Percentiles rank a stretch among this genome's conserved stretches.
These are phyloP conservation scores for Amanita molliuscula DNA, from an alignment of 768 basidiomycete species.

Conservation along the genomic window DNA sequence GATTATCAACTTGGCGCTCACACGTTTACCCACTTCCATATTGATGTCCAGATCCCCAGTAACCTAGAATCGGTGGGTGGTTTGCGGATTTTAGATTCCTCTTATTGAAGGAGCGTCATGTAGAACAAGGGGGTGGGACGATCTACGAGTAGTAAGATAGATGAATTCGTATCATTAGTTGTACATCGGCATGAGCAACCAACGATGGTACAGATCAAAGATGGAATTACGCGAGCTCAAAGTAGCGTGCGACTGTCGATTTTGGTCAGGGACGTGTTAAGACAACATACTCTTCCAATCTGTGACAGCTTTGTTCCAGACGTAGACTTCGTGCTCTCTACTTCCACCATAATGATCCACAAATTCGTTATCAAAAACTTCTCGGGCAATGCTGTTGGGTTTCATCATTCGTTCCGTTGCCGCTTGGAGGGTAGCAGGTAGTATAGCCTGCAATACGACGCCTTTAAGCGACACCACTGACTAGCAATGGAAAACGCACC, in stretches of 20 bases:
- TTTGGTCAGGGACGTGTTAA: not conserved
- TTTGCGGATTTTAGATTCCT: no score
- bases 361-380: conserved; percentile 81
- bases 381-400: conserved; percentile 70
- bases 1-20: conserved; percentile 16
- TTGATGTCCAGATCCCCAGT: conserved; percentile 16
- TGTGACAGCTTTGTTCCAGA: conserved; percentile 87
- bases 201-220: no score
- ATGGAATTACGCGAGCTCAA: conserved; percentile 55
- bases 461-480: not conserved
- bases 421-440: conserved; percentile 69
- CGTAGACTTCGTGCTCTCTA: conserved; percentile 76
- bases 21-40: no score
- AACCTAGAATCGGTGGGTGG: conserved; percentile 5
- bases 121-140: no score
- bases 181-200: conserved; percentile 20
- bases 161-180: conserved; percentile 32
- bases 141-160: conserved; percentile 12
- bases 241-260: conserved; percentile 64
- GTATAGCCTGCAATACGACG: conserved; percentile 41
- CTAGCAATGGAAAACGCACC: conserved; percentile 9
- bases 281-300: conserved; percentile 76
- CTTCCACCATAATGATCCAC: conserved; percentile 95
- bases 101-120: conserved; percentile 11
- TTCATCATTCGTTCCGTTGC: conserved; percentile 79